These are phyloP conservation scores for Capronia coronata DNA, from an alignment of 2,329 filamentous ascomycete species.

Conservation along the genomic window DNA sequence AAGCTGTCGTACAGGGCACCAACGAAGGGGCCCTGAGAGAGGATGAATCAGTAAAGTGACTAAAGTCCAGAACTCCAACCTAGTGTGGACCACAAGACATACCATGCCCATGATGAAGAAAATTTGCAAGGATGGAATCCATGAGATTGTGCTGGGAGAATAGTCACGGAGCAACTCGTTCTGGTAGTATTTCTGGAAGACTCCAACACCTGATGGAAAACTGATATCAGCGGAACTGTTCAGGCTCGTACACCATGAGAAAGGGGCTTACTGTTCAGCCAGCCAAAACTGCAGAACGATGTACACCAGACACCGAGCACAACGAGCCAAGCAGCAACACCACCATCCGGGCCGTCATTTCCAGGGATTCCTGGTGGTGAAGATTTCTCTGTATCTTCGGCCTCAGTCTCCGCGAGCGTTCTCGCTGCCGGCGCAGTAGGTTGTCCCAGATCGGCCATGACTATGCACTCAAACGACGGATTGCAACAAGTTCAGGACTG, in stretches of 20 bases:
- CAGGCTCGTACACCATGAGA: not conserved
- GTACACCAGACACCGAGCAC: slow-evolving; percentile 2
- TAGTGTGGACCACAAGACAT: too few species aligned
- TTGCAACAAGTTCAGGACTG: not conserved
- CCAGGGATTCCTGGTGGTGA: not conserved
- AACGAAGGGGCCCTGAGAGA: too few species aligned
- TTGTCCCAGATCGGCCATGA: too few species aligned
- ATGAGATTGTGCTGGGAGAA: slow-evolving; percentile 50
- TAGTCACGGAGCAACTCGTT: slow-evolving; percentile 44
- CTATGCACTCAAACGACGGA: too few species aligned
- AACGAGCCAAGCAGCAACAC: slow-evolving; percentile 2
- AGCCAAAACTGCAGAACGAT: slow-evolving; percentile 34
- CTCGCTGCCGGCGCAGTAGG: too few species aligned
- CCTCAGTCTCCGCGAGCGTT: not conserved
- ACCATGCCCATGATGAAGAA: slow-evolving; percentile 41
- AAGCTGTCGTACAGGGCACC: slow-evolving; percentile 57
- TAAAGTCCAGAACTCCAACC: too few species aligned
- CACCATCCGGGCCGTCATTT: not conserved
- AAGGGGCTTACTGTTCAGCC: slow-evolving; percentile 26
- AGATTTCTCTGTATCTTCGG: not conserved
- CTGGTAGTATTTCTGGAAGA: slow-evolving; percentile 56
- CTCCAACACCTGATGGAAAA: slow-evolving; percentile 42
- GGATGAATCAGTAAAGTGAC: too few species aligned
- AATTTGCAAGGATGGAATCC: slow-evolving; percentile 52
- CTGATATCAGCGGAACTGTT: not conserved